These are phyloP conservation scores for Takakia lepidozioides DNA, from an alignment of 225 moss, liverwort and hornwort species.

Conservation along the genomic window DNA sequence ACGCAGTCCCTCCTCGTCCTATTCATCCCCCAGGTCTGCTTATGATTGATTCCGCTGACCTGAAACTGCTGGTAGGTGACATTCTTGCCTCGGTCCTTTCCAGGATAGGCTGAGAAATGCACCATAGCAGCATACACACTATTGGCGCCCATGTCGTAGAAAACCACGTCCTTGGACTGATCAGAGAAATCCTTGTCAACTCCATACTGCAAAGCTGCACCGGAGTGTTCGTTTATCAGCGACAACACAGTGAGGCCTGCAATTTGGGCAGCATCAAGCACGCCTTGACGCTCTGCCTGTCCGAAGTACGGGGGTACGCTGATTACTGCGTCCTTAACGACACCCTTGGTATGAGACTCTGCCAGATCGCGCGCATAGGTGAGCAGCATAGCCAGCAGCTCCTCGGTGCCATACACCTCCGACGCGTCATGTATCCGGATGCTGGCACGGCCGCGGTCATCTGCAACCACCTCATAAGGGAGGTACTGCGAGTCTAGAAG, in stretches of 20 bases:
- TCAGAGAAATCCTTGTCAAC: constrained; percentile 93
- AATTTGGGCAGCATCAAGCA: constrained; percentile 84
- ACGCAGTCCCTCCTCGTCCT: too few relatives aligned
- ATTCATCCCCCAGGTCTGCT: too few relatives aligned
- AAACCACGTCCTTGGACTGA: constrained; percentile 71
- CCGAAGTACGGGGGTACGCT: constrained; percentile 89
- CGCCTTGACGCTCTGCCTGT: constrained; percentile 81
- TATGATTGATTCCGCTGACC: constrained; percentile 40
- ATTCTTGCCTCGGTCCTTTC: constrained; percentile 74
- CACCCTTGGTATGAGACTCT: constrained; percentile 69
- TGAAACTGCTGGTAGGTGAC: constrained; percentile 87
- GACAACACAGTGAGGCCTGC: constrained; percentile 81
- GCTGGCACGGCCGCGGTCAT: constrained; percentile 56
- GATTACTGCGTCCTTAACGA: constrained; percentile 78
- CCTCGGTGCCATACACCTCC: constrained; percentile 63
- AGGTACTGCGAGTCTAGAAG: constrained; percentile 58
- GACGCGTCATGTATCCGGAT: constrained; percentile 59
- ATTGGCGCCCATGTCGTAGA: constrained; percentile 98
- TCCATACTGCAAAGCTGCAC: constrained; percentile 93
- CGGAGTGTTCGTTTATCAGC: constrained; percentile 76
- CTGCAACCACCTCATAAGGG: constrained; percentile 70
- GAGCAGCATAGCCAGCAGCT: constrained; percentile 83
- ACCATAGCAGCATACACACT: constrained; percentile 83
- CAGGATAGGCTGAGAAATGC: constrained; percentile 71
- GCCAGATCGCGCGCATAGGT: constrained; percentile 80